Evolutionary conservation across 768 basidiomycete species (phyloP).

Genomic region (Cystofilobasidium bisporidii): DNA sequence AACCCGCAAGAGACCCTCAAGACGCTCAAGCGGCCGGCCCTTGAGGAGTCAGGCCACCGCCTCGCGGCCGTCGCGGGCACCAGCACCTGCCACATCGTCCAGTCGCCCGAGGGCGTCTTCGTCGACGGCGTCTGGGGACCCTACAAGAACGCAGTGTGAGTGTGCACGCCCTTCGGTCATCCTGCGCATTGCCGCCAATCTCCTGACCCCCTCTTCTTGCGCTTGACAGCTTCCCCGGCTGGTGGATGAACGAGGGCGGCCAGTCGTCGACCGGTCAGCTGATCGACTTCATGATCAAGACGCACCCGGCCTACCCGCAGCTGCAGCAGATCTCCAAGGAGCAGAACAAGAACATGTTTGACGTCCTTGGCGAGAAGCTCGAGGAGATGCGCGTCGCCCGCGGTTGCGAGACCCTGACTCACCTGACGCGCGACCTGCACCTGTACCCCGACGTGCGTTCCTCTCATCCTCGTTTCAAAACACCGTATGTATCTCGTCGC

Average conservation of each 20-base stretch:
- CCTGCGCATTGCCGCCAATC: too few relatives aligned
- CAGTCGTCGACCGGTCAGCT: constrained; percentile 98
- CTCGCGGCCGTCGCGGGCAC: constrained; percentile 92
- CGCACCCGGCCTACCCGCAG: constrained; percentile 71
- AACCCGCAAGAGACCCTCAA: constrained; percentile 48
- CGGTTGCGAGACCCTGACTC: constrained; percentile 57
- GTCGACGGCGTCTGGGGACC: constrained; percentile 83
- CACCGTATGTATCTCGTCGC: too few relatives aligned
- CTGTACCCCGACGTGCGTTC: constrained; percentile 40
- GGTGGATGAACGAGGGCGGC: constrained; percentile 99
- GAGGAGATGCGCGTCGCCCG: constrained; percentile 54
- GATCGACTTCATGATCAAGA: constrained; percentile 88
- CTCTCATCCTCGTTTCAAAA: too few relatives aligned
- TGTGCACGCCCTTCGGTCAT: not conserved
- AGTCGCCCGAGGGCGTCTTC: constrained; percentile 58
- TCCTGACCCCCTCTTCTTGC: too few relatives aligned
- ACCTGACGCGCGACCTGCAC: constrained; percentile 79
- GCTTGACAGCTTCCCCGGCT: constrained; percentile 15
- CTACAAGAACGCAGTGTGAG: constrained; percentile 60
- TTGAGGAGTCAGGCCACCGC: constrained; percentile 68
- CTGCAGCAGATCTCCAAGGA: constrained; percentile 57
- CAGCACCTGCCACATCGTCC: constrained; percentile 84
- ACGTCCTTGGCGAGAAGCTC: constrained; percentile 60
- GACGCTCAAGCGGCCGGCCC: constrained; percentile 47
- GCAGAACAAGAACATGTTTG: constrained; percentile 43